Conservation (phyloP, 306 rosid genomes). For the Dryas alaskensis region DNA sequence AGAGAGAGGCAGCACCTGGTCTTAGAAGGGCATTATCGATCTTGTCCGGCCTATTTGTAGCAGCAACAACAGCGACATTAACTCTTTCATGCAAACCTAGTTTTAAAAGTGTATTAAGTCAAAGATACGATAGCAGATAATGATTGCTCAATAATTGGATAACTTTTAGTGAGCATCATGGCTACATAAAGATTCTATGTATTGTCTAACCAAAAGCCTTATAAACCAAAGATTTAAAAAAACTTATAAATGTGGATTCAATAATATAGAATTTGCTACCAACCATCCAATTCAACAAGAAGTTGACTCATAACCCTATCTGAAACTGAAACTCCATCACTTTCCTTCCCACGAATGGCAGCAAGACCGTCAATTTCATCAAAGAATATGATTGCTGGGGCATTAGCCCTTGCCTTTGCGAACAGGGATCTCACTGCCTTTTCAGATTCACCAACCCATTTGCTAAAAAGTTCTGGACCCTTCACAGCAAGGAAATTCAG, state of each 20-base stretch:
- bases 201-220: neutral
- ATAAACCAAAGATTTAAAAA: neutral
- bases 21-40: constrained; percentile 84
- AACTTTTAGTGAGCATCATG: neutral
- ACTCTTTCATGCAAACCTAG: constrained; percentile 85
- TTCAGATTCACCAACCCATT: constrained; percentile 99
- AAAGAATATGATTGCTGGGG: constrained; percentile 88
- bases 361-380: constrained; percentile 96
- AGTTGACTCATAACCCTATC: constrained; percentile 94
- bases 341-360: constrained; percentile 74
- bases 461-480: constrained; percentile 96
- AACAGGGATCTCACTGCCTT: constrained; percentile 87
- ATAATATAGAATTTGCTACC: constrained; percentile 34
- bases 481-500: constrained; percentile 88
- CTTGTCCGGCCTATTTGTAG: constrained; percentile 94
- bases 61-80: constrained; percentile 82
- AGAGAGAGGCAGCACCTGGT: constrained; percentile 55
- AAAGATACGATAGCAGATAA: neutral
- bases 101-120: constrained; percentile 22
- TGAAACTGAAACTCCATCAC: constrained; percentile 84
- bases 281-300: constrained; percentile 89
- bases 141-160: neutral
- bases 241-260: neutral
- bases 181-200: neutral
- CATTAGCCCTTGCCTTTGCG: constrained; percentile 90